Conservation (phyloP, 164 flowering plant species). For the Stephania japonica region DNA sequence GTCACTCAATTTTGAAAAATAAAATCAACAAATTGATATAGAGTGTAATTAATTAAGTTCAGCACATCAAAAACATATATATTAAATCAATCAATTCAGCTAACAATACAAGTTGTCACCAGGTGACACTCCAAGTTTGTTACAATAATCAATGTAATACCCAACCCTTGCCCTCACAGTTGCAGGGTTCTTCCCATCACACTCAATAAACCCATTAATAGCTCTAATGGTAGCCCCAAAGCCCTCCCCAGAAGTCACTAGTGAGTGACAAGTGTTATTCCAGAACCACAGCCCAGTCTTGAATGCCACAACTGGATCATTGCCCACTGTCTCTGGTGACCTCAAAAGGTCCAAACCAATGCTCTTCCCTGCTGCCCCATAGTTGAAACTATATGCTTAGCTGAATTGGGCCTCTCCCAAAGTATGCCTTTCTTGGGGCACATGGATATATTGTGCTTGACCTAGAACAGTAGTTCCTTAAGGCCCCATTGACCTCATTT, state of each 20-base stretch:
- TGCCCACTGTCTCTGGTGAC: slow-evolving; percentile 32
- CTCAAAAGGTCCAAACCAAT: slow-evolving; percentile 32
- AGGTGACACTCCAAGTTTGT: slow-evolving; percentile 24
- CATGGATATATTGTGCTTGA: slow-evolving; percentile 27
- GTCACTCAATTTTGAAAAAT: too few species aligned
- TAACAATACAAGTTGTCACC: slow-evolving; percentile 34
- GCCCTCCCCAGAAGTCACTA: slow-evolving; percentile 28
- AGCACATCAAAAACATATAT: too few species aligned
- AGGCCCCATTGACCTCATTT: slow-evolving; percentile 29
- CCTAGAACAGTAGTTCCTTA: slow-evolving; percentile 27
- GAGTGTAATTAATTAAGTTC: too few species aligned
- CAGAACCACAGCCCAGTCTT: slow-evolving; percentile 40
- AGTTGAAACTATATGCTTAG: slow-evolving; percentile 37
- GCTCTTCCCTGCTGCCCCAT: slow-evolving; percentile 30
- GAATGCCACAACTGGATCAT: slow-evolving; percentile 23
- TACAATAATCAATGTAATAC: slow-evolving; percentile 27
- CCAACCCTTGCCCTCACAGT: slow-evolving; percentile 19
- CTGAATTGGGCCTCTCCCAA: slow-evolving; percentile 35
- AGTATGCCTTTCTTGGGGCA: slow-evolving; percentile 22
- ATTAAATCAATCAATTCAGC: not conserved
- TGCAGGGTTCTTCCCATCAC: slow-evolving; percentile 17
- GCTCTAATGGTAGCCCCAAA: slow-evolving; percentile 37
- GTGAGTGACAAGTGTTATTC: slow-evolving; percentile 29
- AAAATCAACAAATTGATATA: too few species aligned
- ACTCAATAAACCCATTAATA: slow-evolving; percentile 30